These are phyloP conservation scores for Picea abies DNA, from an alignment of 83 land plant genomes.

Conservation along the genomic window DNA sequence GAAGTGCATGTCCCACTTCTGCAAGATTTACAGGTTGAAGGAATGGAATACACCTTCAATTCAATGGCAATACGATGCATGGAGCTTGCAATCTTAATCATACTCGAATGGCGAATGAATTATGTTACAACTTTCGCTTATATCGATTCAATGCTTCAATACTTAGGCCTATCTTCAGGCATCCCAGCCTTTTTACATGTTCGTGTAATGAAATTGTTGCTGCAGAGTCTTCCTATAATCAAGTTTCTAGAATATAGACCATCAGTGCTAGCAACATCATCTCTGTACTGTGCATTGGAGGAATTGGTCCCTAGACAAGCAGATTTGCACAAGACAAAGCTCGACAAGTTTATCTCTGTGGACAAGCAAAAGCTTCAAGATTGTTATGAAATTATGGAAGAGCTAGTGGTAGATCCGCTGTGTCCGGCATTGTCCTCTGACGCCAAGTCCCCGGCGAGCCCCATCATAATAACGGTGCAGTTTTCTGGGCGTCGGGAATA, in stretches of 20 bases:
- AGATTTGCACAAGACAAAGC: background rate
- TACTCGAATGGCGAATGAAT: conserved; percentile 42
- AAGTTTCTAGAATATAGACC: background rate
- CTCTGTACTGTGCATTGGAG: background rate
- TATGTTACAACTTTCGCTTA: conserved; percentile 45
- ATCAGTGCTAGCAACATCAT: background rate
- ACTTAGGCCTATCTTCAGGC: background rate
- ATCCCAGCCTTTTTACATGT: conserved; percentile 1
- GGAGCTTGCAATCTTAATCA: conserved; percentile 46
- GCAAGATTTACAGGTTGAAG: conserved; percentile 44
- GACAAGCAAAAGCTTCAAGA: background rate
- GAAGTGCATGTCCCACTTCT: conserved; percentile 34
- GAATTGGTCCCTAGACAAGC: background rate
- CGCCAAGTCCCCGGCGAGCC: too few species aligned
- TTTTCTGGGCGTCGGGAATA: too few species aligned
- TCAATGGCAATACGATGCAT: conserved; percentile 37
- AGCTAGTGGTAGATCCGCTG: background rate
- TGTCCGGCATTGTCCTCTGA: background rate
- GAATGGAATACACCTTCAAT: conserved; percentile 38
- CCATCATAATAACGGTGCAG: too few species aligned
- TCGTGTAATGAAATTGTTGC: conserved; percentile 22
- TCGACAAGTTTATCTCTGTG: background rate
- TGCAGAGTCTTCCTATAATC: background rate
- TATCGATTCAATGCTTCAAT: conserved; percentile 25
- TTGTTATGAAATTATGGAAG: background rate